These are phyloP conservation scores for Boletus sensibilis DNA, from an alignment of 768 basidiomycete genomes.

Conservation along the genomic window DNA sequence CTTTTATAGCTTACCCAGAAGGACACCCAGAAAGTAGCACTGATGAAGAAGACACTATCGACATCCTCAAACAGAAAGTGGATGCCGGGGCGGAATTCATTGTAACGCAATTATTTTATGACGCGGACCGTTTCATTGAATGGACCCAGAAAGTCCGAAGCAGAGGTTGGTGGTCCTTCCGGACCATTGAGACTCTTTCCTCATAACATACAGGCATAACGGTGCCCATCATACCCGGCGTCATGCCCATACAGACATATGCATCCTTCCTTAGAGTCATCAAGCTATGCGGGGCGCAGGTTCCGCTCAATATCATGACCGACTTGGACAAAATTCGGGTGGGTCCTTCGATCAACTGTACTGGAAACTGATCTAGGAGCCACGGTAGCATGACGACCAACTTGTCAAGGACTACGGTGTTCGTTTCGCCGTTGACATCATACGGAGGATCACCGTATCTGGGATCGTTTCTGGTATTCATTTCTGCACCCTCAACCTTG, in stretches of 20 bases:
- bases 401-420: conserved; percentile 96
- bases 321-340: conserved; percentile 79
- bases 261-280: conserved; percentile 89
- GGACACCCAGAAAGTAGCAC: conserved; percentile 67
- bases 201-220: conserved; percentile 63
- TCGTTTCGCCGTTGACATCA: conserved; percentile 76
- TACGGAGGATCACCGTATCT: conserved; percentile 53
- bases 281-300: conserved; percentile 79
- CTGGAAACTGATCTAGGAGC: background rate
- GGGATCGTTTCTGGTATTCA: conserved; percentile 75
- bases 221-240: conserved; percentile 89
- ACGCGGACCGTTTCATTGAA: conserved; percentile 77
- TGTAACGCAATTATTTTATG: conserved; percentile 96
- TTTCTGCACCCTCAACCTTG: conserved; percentile 95
- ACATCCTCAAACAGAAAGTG: conserved; percentile 79
- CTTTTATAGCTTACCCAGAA: conserved; percentile 77
- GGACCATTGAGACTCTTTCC: background rate
- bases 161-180: conserved; percentile 50
- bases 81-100: conserved; percentile 96
- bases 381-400: conserved; percentile 82
- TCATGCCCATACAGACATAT: conserved; percentile 98
- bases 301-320: conserved; percentile 65
- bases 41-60: conserved; percentile 62
- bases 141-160: conserved; percentile 76
- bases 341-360: conserved; percentile 20